Percentiles rank a stretch among this genome's conserved stretches.
Evolutionary conservation across 2,329 filamentous ascomycete genomes (phyloP).

Genomic region (Epichloe brachyelytri): DNA sequence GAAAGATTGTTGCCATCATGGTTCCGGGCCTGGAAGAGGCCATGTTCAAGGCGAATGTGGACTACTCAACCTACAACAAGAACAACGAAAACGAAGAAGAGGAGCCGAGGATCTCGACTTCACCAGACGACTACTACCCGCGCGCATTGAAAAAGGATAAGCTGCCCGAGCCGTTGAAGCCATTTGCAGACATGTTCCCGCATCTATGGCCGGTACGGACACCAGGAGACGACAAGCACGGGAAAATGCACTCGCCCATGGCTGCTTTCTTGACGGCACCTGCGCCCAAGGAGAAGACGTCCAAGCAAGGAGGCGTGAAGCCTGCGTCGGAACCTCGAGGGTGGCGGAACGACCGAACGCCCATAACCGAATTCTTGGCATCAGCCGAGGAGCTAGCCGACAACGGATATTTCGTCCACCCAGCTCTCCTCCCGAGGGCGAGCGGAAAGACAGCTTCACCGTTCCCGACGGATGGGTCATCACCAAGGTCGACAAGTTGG

Average conservation of each 20-base stretch:
- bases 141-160: constrained; percentile 35
- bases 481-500: constrained; percentile 52
- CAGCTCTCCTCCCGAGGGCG: constrained; percentile 53
- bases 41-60: constrained; percentile 61
- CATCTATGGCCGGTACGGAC: constrained; percentile 84
- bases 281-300: constrained; percentile 51
- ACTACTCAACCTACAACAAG: constrained; percentile 35
- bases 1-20: constrained; percentile 81
- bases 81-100: constrained; percentile 16
- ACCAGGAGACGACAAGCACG: constrained; percentile 71
- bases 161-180: constrained; percentile 42
- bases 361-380: constrained; percentile 69
- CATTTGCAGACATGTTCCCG: constrained; percentile 70
- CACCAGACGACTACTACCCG: constrained; percentile 49
- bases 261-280: constrained; percentile 71
- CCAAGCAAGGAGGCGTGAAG: constrained; percentile 43
- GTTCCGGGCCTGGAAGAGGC: constrained; percentile 80
- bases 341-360: constrained; percentile 64
- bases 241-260: constrained; percentile 75
- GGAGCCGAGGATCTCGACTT: constrained; percentile 20
- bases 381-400: constrained; percentile 62
- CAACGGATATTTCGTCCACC: constrained; percentile 77
- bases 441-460: constrained; percentile 38
- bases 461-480: constrained; percentile 70
- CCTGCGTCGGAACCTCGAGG: constrained; percentile 49